Evolutionary conservation across 1,284 basidiomycete species (phyloP), one percentile per base, ranked within the genome.

Genomic region (Microbotryum scabiosae): DNA sequence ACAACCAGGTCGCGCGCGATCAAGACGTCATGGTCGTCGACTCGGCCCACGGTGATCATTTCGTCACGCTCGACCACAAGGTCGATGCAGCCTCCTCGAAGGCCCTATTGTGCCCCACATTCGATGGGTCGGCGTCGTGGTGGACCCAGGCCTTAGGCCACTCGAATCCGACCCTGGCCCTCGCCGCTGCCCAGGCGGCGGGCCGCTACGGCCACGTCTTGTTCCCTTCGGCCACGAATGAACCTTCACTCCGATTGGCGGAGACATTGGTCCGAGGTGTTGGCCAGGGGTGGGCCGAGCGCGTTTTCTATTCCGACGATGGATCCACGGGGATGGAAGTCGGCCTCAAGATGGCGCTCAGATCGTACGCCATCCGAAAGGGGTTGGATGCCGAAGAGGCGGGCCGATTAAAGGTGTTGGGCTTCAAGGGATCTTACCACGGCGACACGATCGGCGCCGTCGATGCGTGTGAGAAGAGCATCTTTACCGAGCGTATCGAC

Each of bases 371-470:
- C 4, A 73, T 78, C 44, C 78, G 83, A 18, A 76, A 82, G 57
- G 72, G 74, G 10, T 73, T 77, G 69, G 60, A 70, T 20, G 72
- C 73, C 2, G 74, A 72, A 45, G 61, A 74, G 44, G 71, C 73
- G 21, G 66, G 69, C 30, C 70, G 75, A 36, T 69, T 72, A 18
- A 66, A 46, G 45, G 82, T 98, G 0, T 75, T 98, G 3, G 94
- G 94, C 0, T 73, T 97, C 48, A 87, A 85, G 67, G 94, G 94
- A 2, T 91, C 90, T 71, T 98, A 98, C 76, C 94, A 98, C 71
- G 94, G 94, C 7, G 94, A 98, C 75, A 97, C 94, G 21, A 96
- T 97, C 69, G 94, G 94, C 1, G 86, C 87, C 1, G 97, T 98
- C 94, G 90, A 97, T 69, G 94, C 94, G 4, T 88, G 86, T 69